Percentiles rank a stretch among this genome's conserved stretches.
These are phyloP conservation scores for Fusarium newnesense DNA, from an alignment of 2,329 filamentous ascomycete genomes.

Conservation along the genomic window DNA sequence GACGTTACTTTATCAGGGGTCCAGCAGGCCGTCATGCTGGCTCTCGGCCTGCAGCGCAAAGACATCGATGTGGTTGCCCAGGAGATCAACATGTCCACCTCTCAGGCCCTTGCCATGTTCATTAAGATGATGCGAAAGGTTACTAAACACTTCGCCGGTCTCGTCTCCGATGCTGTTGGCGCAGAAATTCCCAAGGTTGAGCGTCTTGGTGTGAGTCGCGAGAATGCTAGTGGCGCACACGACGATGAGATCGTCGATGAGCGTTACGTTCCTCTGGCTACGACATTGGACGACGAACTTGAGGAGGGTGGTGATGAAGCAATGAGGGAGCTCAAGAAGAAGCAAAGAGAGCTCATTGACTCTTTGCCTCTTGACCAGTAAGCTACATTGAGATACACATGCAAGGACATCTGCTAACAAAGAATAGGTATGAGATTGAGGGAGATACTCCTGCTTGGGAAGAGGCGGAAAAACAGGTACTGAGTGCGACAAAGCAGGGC, in stretches of 20 bases:
- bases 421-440: conserved; percentile 70
- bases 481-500: conserved; percentile 63
- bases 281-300: conserved; percentile 81
- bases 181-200: conserved; percentile 70
- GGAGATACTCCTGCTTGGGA: conserved; percentile 71
- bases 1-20: conserved; percentile 80
- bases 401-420: conserved; percentile 1
- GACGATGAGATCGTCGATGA: conserved; percentile 75
- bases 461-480: conserved; percentile 80
- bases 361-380: conserved; percentile 83
- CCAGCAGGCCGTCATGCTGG: conserved; percentile 88
- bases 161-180: conserved; percentile 80
- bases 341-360: conserved; percentile 90
- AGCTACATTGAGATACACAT: conserved; percentile 16
- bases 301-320: conserved; percentile 85
- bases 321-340: conserved; percentile 74
- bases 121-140: conserved; percentile 95
- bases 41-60: conserved; percentile 90
- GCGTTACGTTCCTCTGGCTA: conserved; percentile 76
- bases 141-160: conserved; percentile 76
- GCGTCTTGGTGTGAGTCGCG: conserved; percentile 66
- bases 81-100: conserved; percentile 78
- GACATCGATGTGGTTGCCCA: conserved; percentile 82
- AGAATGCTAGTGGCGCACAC: conserved; percentile 70
- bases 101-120: conserved; percentile 94